Conservation (phyloP, 306 rosid genomes). For the Senna siamea region DNA sequence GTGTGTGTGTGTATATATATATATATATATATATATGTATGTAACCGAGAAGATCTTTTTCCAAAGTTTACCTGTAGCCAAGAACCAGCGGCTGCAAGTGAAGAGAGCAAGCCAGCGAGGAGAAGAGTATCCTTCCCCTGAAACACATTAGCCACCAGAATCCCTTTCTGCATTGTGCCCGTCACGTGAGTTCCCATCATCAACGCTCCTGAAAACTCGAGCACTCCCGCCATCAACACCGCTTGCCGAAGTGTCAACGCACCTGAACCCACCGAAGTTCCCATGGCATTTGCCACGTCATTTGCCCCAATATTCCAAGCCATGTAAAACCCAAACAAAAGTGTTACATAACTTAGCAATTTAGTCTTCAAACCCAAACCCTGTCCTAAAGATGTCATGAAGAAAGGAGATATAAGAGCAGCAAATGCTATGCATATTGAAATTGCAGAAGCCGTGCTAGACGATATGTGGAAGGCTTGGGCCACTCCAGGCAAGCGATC, state of each 20-base stretch:
- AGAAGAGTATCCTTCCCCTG: slow-evolving; percentile 76
- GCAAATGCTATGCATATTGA: slow-evolving; percentile 68
- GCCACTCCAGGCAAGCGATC: slow-evolving; percentile 61
- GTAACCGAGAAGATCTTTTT: no score
- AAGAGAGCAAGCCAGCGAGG: slow-evolving; percentile 85
- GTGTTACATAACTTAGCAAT: slow-evolving; percentile 62
- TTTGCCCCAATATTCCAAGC: slow-evolving; percentile 99
- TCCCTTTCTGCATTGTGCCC: slow-evolving; percentile 95
- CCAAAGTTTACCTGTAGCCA: slow-evolving; percentile 99
- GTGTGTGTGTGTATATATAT: no score
- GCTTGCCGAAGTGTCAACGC: slow-evolving; percentile 89
- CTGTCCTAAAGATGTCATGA: slow-evolving; percentile 76
- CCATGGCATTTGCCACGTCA: slow-evolving; percentile 99
- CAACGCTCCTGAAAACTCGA: slow-evolving; percentile 90
- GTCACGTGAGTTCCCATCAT: slow-evolving; percentile 91
- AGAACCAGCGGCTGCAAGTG: slow-evolving; percentile 99
- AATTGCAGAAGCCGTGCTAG: slow-evolving; percentile 67
- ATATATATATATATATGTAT: no score
- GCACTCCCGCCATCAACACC: slow-evolving; percentile 77
- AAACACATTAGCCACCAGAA: slow-evolving; percentile 75
- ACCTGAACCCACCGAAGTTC: slow-evolving; percentile 96
- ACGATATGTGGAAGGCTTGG: slow-evolving; percentile 69
- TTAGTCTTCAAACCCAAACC: slow-evolving; percentile 64
- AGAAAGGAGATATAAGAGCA: slow-evolving; percentile 66
- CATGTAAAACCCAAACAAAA: slow-evolving; percentile 94